Base-by-base conservation (phyloP, 1,284 basidiomycete species). In the Microbotryum lychnidis-dioicae region DNA sequence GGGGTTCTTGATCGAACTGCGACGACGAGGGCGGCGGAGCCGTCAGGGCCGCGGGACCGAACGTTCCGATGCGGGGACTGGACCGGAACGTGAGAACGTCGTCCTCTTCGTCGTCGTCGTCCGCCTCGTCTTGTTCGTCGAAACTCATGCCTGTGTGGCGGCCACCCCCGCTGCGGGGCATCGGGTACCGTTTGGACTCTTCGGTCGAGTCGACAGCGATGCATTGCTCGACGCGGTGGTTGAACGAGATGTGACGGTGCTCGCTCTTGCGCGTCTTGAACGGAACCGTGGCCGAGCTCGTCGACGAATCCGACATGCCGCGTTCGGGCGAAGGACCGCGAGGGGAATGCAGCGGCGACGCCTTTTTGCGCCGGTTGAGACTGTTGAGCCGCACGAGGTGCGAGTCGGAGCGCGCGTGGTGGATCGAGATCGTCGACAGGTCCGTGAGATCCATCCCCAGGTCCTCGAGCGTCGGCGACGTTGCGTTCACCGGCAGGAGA, bases 221-320 rank as follows among this genome's bases (percentile, higher is more conserved):
- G 74, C 86, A 92, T 76, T 97, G 96, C 76, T 97, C 91, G 46
- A 98, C 94, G 72, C 93, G 94, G 1, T 92, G 94, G 76, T 97
- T 97, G 82, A 98, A 98, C 71, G 83, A 88, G 77, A 98, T 98
- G 75, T 97, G 94, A 65, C 83, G 81, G 76, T 84, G 85, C 23
- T 69, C 66, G 31, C 56, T 55, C 52, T 58, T 56, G 45, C 23
- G 51, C 37, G 16, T 18, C 16, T 42, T 42, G 37, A 18, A 18
- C 14, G 37, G 37, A 4, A 50, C 54, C 48, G 29, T 51, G 50
- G 45, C 54, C 56, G 57, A 64, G n/a, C 52, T 44, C 23, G 60
- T 60, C 8, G 61, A 63, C 48, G 66, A 65, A 42, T 67, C 66
- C 31, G 66, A 67, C 16, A 49, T 60, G 21, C 52, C 18, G 42